phyloP scores from a whole-genome alignment of 352 stramenopile species.

The Pythium grandisporangium region DNA sequence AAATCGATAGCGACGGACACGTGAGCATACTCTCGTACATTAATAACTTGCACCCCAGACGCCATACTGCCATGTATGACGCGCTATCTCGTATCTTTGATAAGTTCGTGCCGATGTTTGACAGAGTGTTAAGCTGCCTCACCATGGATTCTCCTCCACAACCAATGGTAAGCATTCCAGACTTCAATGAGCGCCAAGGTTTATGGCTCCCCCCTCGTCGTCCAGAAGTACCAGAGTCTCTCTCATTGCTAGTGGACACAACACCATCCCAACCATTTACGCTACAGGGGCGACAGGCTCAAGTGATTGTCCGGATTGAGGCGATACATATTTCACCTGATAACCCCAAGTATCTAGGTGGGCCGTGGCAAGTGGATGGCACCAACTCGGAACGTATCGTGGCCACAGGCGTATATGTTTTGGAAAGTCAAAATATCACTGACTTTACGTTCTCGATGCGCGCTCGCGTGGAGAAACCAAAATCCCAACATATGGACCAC shows the following conservation, averaged over 20 bases:
- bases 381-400: conserved; percentile 16
- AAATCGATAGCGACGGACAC: conserved; percentile 6
- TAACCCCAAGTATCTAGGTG: conserved; percentile 13
- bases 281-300: conserved; percentile 6
- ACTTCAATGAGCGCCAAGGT: conserved; percentile 2
- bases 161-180: not conserved
- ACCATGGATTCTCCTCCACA: not conserved
- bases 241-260: conserved; percentile 7
- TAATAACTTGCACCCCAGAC: conserved; percentile 23
- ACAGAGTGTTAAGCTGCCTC: conserved; percentile 6
- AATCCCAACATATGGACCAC: conserved; percentile 3
- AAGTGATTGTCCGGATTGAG: conserved; percentile 20
- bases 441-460: conserved; percentile 16
- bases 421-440: conserved; percentile 17
- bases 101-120: conserved; percentile 18
- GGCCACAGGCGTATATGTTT: conserved; percentile 22
- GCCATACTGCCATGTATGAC: conserved; percentile 7
- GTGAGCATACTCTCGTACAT: conserved; percentile 15
- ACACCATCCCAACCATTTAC: too few species aligned
- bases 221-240: conserved; percentile 2
- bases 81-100: conserved; percentile 12
- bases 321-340: conserved; percentile 19
- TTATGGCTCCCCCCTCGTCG: not conserved
- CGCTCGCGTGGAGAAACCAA: conserved; percentile 1
- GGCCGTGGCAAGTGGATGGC: conserved; percentile 16